A percentile compares a stretch with the other conserved stretches of the same genome.
Evolutionary conservation across 108 stramenopile species (phyloP).

Genomic region (Cyclotella choctawhatcheeana): DNA sequence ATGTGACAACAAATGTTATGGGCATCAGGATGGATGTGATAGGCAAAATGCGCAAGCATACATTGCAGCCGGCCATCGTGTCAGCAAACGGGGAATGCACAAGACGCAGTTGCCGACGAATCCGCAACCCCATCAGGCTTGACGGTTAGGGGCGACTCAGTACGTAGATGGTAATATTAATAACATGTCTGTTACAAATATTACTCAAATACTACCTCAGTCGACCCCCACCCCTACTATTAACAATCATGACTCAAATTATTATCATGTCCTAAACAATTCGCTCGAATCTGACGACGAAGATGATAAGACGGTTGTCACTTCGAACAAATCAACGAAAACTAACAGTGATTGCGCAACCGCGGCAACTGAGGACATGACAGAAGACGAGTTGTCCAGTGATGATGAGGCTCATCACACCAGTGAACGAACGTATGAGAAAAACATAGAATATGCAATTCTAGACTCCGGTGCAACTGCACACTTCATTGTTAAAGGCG

Average conservation of each 20-base stretch:
- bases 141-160: constrained; percentile 18
- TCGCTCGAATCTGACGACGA: constrained; percentile 8
- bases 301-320: no score
- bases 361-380: no score
- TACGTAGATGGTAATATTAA: constrained; percentile 4
- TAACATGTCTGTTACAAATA: background rate
- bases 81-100: constrained; percentile 8
- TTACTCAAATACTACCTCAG: constrained; percentile 1
- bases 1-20: background rate
- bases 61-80: constrained; percentile 11
- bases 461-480: constrained; percentile 29
- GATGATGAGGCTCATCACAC: no score
- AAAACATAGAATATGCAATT: no score
- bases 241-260: background rate
- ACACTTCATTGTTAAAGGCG: constrained; percentile 5
- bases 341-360: no score
- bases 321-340: no score
- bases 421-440: no score
- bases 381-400: no score
- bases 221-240: constrained; percentile 12
- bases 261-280: constrained; percentile 7
- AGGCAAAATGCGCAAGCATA: background rate
- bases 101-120: constrained; percentile 6
- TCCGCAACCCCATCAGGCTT: constrained; percentile 18
- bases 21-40: constrained; percentile 4